Percentiles rank a stretch among this genome's conserved stretches.
Evolutionary conservation across 1,139 yeast genomes (phyloP).

Genomic region (Zygotorulaspora mrakii): DNA sequence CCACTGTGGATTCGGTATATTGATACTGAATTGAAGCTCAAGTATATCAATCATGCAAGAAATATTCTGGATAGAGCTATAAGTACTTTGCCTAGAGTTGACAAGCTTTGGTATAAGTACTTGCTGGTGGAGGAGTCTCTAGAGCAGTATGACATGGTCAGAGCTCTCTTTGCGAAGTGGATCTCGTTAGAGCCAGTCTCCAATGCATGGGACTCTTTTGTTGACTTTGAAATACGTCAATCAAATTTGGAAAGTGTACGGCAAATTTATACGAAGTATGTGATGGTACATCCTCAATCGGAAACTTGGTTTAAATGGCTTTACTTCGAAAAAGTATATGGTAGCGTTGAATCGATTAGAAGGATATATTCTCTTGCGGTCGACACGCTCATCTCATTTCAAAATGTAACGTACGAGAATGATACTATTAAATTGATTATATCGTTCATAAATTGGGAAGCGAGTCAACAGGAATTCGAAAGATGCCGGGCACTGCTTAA

Average conservation of each 20-base stretch:
- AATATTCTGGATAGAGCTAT: slow-evolving; percentile 79
- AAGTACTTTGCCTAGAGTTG: slow-evolving; percentile 67
- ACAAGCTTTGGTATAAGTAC: slow-evolving; percentile 82
- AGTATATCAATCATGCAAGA: slow-evolving; percentile 83
- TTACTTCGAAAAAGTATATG: slow-evolving; percentile 55
- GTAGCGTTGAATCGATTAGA: slow-evolving; percentile 48
- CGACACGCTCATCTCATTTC: slow-evolving; percentile 45
- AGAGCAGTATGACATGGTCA: slow-evolving; percentile 57
- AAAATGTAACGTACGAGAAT: slow-evolving; percentile 31
- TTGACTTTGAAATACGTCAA: slow-evolving; percentile 63
- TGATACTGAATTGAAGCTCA: slow-evolving; percentile 67
- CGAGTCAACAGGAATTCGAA: slow-evolving; percentile 55
- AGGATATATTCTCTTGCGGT: slow-evolving; percentile 66
- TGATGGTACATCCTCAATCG: slow-evolving; percentile 49
- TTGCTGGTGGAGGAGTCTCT: slow-evolving; percentile 80
- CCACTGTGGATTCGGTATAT: slow-evolving; percentile 86
- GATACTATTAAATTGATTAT: slow-evolving; percentile 41
- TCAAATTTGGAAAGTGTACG: slow-evolving; percentile 57
- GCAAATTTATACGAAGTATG: slow-evolving; percentile 53
- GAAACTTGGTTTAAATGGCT: slow-evolving; percentile 67
- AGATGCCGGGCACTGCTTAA: slow-evolving; percentile 63
- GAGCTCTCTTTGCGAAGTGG: slow-evolving; percentile 78
- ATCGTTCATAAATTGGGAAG: slow-evolving; percentile 75
- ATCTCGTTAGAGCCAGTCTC: slow-evolving; percentile 62
- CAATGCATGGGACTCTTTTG: slow-evolving; percentile 69